Conservation (phyloP, 2,329 filamentous ascomycete genomes). For the Epichloe glyceriae region DNA sequence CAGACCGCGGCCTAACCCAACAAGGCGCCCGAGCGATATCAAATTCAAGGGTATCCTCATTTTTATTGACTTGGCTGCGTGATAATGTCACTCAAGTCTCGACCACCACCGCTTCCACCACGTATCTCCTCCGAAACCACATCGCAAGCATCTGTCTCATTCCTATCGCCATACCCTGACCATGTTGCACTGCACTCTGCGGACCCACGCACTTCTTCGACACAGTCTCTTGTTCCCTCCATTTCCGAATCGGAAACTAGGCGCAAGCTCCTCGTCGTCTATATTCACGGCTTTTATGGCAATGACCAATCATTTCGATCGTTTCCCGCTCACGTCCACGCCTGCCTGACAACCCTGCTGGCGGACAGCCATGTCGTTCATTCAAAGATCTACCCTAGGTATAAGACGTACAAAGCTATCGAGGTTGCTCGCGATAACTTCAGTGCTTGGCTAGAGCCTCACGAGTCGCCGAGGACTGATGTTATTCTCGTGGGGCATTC, state of each 20-base stretch:
- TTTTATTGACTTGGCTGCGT: background rate
- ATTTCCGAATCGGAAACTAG: conserved; percentile 17
- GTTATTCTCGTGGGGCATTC: conserved; percentile 76
- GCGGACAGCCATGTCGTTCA: conserved; percentile 67
- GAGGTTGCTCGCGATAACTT: conserved; percentile 70
- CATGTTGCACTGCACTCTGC: conserved; percentile 1
- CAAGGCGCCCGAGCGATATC: background rate
- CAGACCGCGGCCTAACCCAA: background rate
- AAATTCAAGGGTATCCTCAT: too few relatives aligned
- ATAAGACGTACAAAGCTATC: conserved; percentile 62
- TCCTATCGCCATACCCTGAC: background rate
- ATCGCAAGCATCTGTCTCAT: background rate
- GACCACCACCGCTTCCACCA: conserved; percentile 1
- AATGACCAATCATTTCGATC: conserved; percentile 76
- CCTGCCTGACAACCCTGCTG: conserved; percentile 53
- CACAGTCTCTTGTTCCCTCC: conserved; percentile 27
- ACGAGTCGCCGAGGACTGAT: conserved; percentile 62
- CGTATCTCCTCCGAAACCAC: background rate
- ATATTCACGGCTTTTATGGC: conserved; percentile 85
- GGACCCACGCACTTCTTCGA: conserved; percentile 38
- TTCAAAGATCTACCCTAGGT: conserved; percentile 73
- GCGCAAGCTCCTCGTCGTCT: conserved; percentile 59
- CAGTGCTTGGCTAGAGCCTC: conserved; percentile 67
- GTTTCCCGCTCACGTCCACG: conserved; percentile 80
- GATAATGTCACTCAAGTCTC: background rate